phyloP scores from a whole-genome alignment of 495 filamentous ascomycete species.

The Margaritispora aquatica region DNA sequence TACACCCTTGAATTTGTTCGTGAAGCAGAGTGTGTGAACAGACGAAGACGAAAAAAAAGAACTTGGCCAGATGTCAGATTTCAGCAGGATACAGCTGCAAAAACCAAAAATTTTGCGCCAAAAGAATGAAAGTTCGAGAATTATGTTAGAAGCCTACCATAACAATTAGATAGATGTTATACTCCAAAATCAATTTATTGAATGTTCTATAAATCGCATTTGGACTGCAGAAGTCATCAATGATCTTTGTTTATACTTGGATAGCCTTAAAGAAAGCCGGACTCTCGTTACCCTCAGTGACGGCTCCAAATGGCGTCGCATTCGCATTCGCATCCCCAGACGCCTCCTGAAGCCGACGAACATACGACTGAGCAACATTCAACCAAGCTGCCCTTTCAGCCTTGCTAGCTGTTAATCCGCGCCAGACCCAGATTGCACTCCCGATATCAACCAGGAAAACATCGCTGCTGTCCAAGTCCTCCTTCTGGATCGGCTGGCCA shows the following conservation, averaged over 20 bases:
- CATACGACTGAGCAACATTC: constrained; percentile 47
- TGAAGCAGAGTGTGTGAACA: too few species aligned
- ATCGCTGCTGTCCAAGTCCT: constrained; percentile 48
- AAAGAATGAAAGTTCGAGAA: too few species aligned
- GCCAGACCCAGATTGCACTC: constrained; percentile 52
- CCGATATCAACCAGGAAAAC: constrained; percentile 53
- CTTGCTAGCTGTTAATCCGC: constrained; percentile 45
- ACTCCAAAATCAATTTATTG: too few species aligned
- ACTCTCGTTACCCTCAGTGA: constrained; percentile 47
- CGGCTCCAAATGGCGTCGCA: constrained; percentile 45
- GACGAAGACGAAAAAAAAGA: too few species aligned
- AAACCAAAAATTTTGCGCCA: too few species aligned
- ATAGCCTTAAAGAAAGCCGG: constrained; percentile 34
- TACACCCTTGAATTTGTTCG: too few species aligned
- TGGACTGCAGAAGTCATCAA: too few species aligned
- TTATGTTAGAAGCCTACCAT: too few species aligned
- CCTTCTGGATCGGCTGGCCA: constrained; percentile 29
- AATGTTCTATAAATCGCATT: too few species aligned
- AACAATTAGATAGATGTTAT: too few species aligned
- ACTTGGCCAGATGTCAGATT: too few species aligned
- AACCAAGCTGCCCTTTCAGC: constrained; percentile 51
- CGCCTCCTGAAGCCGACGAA: constrained; percentile 39
- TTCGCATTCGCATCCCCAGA: constrained; percentile 27
- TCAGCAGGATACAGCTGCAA: too few species aligned
- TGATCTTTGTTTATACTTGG: constrained; percentile 1